Conservation (phyloP, 306 rosid species). For the Lathyrus aphaca region DNA sequence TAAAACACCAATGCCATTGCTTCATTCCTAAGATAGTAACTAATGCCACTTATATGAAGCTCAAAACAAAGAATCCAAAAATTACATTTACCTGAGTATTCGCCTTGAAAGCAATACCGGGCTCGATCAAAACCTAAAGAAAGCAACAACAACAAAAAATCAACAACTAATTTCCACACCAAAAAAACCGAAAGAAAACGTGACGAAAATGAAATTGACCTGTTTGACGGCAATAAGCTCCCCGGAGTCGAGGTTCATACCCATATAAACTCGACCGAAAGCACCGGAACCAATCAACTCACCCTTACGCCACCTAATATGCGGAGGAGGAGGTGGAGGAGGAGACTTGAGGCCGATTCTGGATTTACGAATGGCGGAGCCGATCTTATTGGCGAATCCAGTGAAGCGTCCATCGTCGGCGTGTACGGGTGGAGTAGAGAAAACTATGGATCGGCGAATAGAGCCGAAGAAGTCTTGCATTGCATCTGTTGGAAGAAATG, state of each 20-base stretch:
- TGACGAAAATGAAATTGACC: slow-evolving; percentile 42
- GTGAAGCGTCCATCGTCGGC: slow-evolving; percentile 60
- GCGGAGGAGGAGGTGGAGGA: slow-evolving; percentile 42
- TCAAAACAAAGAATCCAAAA: slow-evolving; percentile 7
- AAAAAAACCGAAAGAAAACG: neutral
- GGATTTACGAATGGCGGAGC: slow-evolving; percentile 78
- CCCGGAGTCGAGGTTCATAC: slow-evolving; percentile 94
- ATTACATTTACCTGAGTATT: slow-evolving; percentile 64
- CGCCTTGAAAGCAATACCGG: slow-evolving; percentile 71
- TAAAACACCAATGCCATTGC: slow-evolving; percentile 5
- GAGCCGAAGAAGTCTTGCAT: slow-evolving; percentile 86
- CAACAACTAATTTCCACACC: slow-evolving; percentile 21
- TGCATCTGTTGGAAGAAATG: slow-evolving; percentile 51
- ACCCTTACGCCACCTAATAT: slow-evolving; percentile 93
- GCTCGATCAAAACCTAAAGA: slow-evolving; percentile 75
- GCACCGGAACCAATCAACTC: slow-evolving; percentile 91
- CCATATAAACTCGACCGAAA: slow-evolving; percentile 88
- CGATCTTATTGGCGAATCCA: slow-evolving; percentile 71
- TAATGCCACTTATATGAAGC: slow-evolving; percentile 23
- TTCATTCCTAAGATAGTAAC: neutral
- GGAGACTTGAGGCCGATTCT: slow-evolving; percentile 52
- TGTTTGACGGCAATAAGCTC: slow-evolving; percentile 94
- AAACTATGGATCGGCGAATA: slow-evolving; percentile 78
- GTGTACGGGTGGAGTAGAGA: slow-evolving; percentile 44
- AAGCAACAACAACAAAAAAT: neutral